Conservation (phyloP, 2,329 filamentous ascomycete genomes). For the Ophiocordyceps camponoti-saundersi region DNA sequence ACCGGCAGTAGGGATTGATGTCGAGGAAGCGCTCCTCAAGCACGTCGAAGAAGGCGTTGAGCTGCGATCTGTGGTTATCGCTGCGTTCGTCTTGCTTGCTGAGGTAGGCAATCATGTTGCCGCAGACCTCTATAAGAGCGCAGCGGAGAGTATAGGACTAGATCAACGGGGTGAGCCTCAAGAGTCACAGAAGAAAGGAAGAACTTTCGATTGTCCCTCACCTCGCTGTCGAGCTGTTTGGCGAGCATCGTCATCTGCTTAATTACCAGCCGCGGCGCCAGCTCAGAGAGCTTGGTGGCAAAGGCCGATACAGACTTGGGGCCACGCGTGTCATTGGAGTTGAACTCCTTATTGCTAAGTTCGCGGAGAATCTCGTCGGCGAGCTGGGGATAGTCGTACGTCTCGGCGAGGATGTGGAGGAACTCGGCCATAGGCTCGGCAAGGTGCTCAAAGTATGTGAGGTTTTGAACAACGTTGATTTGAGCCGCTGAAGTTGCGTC, state of each 20-base stretch:
- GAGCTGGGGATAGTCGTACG: constrained; percentile 93
- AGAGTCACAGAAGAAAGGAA: too few species aligned
- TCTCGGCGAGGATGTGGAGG: constrained; percentile 83
- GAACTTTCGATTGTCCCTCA: constrained; percentile 15
- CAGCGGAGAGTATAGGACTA: constrained; percentile 85
- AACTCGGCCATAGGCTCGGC: constrained; percentile 99
- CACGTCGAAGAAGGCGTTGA: constrained; percentile 94
- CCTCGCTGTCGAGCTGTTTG: constrained; percentile 89
- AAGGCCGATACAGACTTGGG: constrained; percentile 95
- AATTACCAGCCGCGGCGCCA: constrained; percentile 80
- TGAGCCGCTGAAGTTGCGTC: constrained; percentile 52
- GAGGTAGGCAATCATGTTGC: constrained; percentile 81
- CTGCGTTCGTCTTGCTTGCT: constrained; percentile 81
- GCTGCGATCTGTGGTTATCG: constrained; percentile 86
- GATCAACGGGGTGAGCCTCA: constrained; percentile 10
- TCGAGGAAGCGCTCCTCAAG: constrained; percentile 92
- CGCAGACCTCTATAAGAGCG: constrained; percentile 90
- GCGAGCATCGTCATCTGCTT: constrained; percentile 94
- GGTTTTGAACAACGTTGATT: constrained; percentile 92
- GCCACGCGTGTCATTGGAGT: constrained; percentile 84
- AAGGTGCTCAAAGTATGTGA: constrained; percentile 98
- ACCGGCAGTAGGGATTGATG: constrained; percentile 90
- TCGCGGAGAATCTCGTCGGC: constrained; percentile 88
- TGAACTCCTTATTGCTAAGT: constrained; percentile 95
- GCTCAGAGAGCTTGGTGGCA: constrained; percentile 80